phyloP scores from a whole-genome alignment of 2,329 filamentous ascomycete genomes.

The Ophiostoma ulmi region DNA sequence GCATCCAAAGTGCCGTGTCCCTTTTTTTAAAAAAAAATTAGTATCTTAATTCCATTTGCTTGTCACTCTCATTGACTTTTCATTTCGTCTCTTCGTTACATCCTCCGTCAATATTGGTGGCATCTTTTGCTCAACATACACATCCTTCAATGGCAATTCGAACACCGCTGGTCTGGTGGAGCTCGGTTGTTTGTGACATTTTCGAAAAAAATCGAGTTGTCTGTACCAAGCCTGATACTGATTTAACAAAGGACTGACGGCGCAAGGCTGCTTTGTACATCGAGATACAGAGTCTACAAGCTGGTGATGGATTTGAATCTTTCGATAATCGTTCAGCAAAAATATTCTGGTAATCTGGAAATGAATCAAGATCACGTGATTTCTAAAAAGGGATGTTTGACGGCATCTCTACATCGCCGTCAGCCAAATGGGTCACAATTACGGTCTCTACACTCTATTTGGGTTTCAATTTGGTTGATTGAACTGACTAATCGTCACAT shows the following conservation, averaged over 20 bases:
- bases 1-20: constrained; percentile 88
- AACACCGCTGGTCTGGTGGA: constrained; percentile 45
- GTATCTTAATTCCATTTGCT: not conserved
- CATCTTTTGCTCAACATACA: constrained; percentile 41
- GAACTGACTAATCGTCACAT: not conserved
- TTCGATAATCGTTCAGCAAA: too few relatives aligned
- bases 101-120: not conserved
- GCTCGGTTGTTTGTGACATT: constrained; percentile 27
- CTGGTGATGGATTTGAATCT: not conserved
- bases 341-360: too few relatives aligned
- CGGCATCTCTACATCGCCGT: not conserved
- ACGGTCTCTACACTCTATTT: not conserved
- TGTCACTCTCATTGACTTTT: not conserved
- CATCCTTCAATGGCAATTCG: constrained; percentile 84
- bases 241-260: not conserved
- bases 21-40: constrained; percentile 40
- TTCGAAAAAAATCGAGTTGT: not conserved
- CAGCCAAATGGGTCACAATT: not conserved
- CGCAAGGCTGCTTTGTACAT: not conserved
- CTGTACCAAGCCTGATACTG: not conserved
- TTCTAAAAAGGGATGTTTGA: constrained; percentile 3
- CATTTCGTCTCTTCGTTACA: not conserved
- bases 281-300: not conserved
- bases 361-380: not conserved
- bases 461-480: not conserved